phyloP scores from a whole-genome alignment of 768 basidiomycete genomes.

The Pleurotus sapidus region DNA sequence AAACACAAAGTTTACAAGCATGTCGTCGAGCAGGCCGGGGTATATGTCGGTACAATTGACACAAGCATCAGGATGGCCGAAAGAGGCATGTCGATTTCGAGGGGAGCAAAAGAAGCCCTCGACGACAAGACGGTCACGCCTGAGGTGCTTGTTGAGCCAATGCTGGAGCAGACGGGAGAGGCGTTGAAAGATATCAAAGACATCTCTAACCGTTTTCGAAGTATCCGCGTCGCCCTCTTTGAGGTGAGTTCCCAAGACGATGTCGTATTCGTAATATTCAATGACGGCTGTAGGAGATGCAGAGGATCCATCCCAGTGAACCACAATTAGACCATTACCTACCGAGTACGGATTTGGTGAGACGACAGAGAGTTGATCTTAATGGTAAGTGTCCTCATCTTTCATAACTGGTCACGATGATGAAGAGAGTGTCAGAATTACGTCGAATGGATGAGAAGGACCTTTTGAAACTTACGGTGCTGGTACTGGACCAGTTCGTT shows the following conservation, averaged over 20 bases:
- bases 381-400: too few species aligned
- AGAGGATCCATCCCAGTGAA: background rate
- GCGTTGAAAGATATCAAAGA: background rate
- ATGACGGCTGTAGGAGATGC: background rate
- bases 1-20: background rate
- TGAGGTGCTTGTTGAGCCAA: background rate
- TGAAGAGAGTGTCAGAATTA: background rate
- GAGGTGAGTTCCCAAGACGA: background rate
- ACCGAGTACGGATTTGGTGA: too few species aligned
- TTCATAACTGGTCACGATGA: background rate
- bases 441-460: constrained; percentile 1
- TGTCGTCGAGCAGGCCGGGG: background rate
- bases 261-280: background rate
- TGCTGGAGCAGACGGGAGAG: background rate
- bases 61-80: background rate
- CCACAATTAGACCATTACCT: too few species aligned
- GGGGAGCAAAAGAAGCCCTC: background rate
- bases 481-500: background rate
- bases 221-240: background rate
- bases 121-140: background rate
- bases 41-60: background rate
- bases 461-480: background rate
- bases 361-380: too few species aligned
- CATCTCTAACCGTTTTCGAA: background rate
- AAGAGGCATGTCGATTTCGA: background rate